Evolutionary conservation across 805 yeast genomes (phyloP).

Genomic region (Blastobotrys americana): DNA sequence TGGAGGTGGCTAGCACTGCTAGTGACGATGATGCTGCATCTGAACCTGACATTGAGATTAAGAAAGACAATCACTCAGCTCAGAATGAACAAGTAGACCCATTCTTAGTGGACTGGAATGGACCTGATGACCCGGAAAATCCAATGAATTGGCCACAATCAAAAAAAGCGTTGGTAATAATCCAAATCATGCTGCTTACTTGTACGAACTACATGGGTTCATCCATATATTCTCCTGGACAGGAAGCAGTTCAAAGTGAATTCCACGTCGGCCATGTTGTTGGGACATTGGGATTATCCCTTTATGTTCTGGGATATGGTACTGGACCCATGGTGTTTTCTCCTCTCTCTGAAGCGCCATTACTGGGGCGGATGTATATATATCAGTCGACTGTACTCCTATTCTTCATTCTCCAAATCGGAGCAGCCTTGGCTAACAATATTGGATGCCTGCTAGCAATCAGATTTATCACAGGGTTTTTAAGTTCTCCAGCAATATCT

Average conservation of each 20-base stretch:
- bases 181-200: slow-evolving; percentile 37
- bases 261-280: slow-evolving; percentile 37
- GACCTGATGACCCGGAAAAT: slow-evolving; percentile 41
- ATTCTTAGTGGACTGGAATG: slow-evolving; percentile 17
- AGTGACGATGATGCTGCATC: too few relatives aligned
- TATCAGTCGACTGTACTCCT: slow-evolving; percentile 41
- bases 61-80: neutral
- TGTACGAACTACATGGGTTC: slow-evolving; percentile 47
- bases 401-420: slow-evolving; percentile 46
- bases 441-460: slow-evolving; percentile 44
- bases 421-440: slow-evolving; percentile 43
- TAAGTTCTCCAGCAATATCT: slow-evolving; percentile 78
- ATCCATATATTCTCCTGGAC: slow-evolving; percentile 46
- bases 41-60: too few relatives aligned
- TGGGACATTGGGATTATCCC: slow-evolving; percentile 43
- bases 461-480: slow-evolving; percentile 65
- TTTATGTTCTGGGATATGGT: slow-evolving; percentile 51
- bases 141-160: slow-evolving; percentile 48
- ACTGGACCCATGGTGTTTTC: slow-evolving; percentile 48
- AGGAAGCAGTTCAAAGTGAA: slow-evolving; percentile 37
- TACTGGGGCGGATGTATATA: slow-evolving; percentile 45
- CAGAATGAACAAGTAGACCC: neutral
- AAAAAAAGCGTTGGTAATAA: slow-evolving; percentile 35
- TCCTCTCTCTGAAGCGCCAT: slow-evolving; percentile 47
- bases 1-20: too few relatives aligned